Conservation (phyloP, 2,329 filamentous ascomycete species). For the Ophiostoma perfectum region DNA sequence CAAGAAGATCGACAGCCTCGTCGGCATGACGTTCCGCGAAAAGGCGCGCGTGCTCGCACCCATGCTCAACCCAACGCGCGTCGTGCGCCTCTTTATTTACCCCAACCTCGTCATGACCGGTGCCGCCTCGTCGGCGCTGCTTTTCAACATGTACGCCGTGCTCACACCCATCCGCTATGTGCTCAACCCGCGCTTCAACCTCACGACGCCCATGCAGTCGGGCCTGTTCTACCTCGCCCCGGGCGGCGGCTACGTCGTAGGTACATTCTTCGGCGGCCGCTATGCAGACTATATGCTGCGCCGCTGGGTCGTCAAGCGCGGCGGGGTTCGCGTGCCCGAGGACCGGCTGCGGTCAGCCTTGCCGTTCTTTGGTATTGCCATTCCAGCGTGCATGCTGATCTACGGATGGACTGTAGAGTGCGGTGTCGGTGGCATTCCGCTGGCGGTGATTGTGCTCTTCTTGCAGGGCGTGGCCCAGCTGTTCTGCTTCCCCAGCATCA, state of each 20-base stretch:
- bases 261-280: conserved; percentile 63
- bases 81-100: conserved; percentile 54
- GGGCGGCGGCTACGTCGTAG: conserved; percentile 59
- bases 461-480: conserved; percentile 62
- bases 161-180: conserved; percentile 65
- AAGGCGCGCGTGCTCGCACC: conserved; percentile 49
- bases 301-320: conserved; percentile 51
- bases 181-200: conserved; percentile 62
- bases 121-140: conserved; percentile 53
- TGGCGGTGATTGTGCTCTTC: conserved; percentile 64
- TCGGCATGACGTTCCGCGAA: conserved; percentile 40
- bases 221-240: conserved; percentile 67
- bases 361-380: conserved; percentile 54
- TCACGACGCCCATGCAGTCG: conserved; percentile 57
- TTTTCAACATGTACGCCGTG: conserved; percentile 68
- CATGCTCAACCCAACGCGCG: conserved; percentile 56
- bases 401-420: conserved; percentile 55
- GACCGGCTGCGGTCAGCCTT: conserved; percentile 60
- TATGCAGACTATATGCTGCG: conserved; percentile 62
- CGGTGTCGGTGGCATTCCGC: conserved; percentile 38
- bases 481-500: conserved; percentile 63
- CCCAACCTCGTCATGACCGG: conserved; percentile 58
- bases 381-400: conserved; percentile 60
- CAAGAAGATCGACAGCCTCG: conserved; percentile 50
- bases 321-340: conserved; percentile 58